Percentiles rank a stretch among this genome's conserved stretches.
Conservation (phyloP, 1,284 basidiomycete species). For the Schizophyllum amplum region DNA sequence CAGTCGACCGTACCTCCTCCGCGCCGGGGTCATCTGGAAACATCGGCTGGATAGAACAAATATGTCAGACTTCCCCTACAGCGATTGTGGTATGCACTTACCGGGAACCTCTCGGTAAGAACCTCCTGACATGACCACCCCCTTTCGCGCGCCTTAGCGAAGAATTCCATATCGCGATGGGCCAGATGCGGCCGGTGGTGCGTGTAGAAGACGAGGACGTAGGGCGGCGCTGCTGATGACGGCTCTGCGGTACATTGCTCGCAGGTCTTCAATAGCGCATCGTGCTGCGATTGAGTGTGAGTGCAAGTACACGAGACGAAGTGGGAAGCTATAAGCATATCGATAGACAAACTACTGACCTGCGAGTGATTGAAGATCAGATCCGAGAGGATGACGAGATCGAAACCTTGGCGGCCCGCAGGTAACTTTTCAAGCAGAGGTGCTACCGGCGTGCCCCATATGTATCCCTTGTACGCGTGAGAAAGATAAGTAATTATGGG, state of each 20-base stretch:
- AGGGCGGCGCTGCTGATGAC: constrained; percentile 29
- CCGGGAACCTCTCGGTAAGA: constrained; percentile 57
- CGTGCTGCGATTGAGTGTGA: constrained; percentile 47
- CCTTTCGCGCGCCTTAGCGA: constrained; percentile 51
- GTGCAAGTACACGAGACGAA: neutral
- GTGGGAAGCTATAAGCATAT: neutral
- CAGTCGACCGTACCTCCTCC: constrained; percentile 61
- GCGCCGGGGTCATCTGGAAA: constrained; percentile 82
- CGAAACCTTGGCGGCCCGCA: constrained; percentile 36
- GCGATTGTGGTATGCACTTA: constrained; percentile 23
- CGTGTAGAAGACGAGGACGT: constrained; percentile 84
- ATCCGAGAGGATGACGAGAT: constrained; percentile 87
- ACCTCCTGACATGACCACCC: constrained; percentile 79
- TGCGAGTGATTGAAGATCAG: constrained; percentile 87
- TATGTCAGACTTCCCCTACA: neutral
- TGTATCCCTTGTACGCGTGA: constrained; percentile 59
- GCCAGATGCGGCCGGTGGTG: constrained; percentile 88
- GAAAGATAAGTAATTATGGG: neutral
- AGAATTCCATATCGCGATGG: constrained; percentile 81
- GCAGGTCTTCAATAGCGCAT: constrained; percentile 75
- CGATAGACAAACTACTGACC: constrained; percentile 25
- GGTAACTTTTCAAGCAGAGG: constrained; percentile 39
- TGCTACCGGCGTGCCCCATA: constrained; percentile 75
- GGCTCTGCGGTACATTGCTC: constrained; percentile 23
- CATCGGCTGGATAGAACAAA: constrained; percentile 53